Evolutionary conservation across 495 filamentous ascomycete species (phyloP), one percentile per base, ranked within the genome.

Genomic region (Elasticomyces elasticus): DNA sequence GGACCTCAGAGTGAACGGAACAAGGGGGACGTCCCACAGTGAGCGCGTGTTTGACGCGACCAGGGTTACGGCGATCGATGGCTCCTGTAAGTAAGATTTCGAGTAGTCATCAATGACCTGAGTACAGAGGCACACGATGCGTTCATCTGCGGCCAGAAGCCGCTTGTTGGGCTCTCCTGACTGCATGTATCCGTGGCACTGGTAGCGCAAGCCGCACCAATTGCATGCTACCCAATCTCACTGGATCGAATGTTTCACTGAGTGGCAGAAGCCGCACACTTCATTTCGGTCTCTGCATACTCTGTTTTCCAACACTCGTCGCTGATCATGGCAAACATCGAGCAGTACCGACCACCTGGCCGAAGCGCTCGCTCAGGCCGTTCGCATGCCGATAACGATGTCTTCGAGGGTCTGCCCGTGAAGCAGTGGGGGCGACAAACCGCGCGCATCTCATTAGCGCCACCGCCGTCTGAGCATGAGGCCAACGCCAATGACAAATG

Each of bases 401-500:
- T 96, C 61, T 92, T 95, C 57, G 91, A 97, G 69, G 89, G 92
- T 41, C 75, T 98, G 5, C 92, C 92, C 19, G 82, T 98, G 44
- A 85, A 90, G 54, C 87, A 94, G 75, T 98, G 90, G 88, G 79
- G 84, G 54, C 79, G 64, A 27, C 51, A 37, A 5, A 9, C 31
- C 22, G 41, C 53, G 23, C 55, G 49, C 28, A 35, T 62, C 45
- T 85, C 74, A 31, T 69, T 94, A 58, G 85, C 80, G 48, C 81
- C 86, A 43, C 79, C 80, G 0, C 72, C 62, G 69, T 77, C 67
- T 74, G 75, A 64, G 45, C 33, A 56, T 25, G 42, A 61, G 2
- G n/a, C 40, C 6, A 49, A 46, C 10, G 38, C 40, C 11, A 52
- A 63, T 38, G 65, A 67, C 37, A 58, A 55, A 33, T 76, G 76